Evolutionary conservation across 2,329 filamentous ascomycete genomes (phyloP).

Genomic region (Aspergillus brasiliensis): DNA sequence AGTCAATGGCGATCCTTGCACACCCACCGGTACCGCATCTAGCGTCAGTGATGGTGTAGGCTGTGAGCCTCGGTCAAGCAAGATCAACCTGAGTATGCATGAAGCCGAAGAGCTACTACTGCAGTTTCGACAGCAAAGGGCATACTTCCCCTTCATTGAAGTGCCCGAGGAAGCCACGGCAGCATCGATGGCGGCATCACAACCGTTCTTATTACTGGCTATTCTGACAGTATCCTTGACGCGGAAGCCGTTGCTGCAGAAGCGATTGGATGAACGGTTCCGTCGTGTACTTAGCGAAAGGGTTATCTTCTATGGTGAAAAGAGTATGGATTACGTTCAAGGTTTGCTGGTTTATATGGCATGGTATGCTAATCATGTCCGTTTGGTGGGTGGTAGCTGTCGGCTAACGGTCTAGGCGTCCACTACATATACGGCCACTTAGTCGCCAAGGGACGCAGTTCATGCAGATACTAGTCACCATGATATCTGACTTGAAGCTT

Average conservation of each 20-base stretch:
- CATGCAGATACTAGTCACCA: background rate
- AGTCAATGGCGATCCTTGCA: background rate
- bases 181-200: background rate
- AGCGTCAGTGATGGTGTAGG: background rate
- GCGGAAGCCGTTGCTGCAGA: background rate
- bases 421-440: background rate
- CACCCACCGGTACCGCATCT: background rate
- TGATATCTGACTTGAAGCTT: background rate
- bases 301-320: background rate
- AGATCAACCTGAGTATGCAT: background rate
- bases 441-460: background rate
- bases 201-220: background rate
- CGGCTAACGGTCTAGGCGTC: background rate
- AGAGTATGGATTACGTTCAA: conserved; percentile 7
- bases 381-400: background rate
- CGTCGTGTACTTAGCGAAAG: conserved; percentile 4
- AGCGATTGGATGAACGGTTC: background rate
- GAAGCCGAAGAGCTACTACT: background rate
- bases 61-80: background rate
- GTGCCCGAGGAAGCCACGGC: background rate
- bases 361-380: background rate
- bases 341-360: conserved; percentile 7
- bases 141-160: background rate
- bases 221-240: background rate
- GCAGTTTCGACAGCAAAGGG: background rate